Evolutionary conservation across 129 eudicot genomes (phyloP), one percentile per base, ranked within the genome.

Genomic region (Lactuca saligna): DNA sequence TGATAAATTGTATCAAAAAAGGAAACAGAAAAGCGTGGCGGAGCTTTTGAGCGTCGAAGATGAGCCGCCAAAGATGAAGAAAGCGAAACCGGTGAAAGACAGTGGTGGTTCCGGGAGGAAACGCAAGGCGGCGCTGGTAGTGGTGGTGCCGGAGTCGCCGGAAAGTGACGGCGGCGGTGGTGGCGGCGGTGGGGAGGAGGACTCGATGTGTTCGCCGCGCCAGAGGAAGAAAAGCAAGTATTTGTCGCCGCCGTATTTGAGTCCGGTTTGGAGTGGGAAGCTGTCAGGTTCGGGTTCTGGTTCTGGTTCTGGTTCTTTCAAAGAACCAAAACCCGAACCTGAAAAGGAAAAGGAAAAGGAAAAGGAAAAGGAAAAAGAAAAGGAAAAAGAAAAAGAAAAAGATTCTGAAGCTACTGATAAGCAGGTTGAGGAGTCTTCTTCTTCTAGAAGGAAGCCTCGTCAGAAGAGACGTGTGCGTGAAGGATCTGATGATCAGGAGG

Each of bases 1-100:
- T 32, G 73, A 73, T 17, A 78, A 80, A 71, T n/a, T 38, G 46
- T 17, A 41, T 61, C 77, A 75, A 3, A 76, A 25, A 70, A 78
- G 86, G 84, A 89, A 86, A 82, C 63, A 77, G 78, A 89, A 78
- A 74, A 89, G 88, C 42, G 82, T 89, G 37, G 88, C 87, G 16
- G 88, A 81, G 20, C 73, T 85, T 37, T 64, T 85, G 85, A 78
- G 74, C 3, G 77, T 14, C 17, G 83, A 65, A 8, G 70, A 53
- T 4, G 82, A 66, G 6, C 58, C 60, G 0, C 58, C 60, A 0
- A 74, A 79, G 56, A 38, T 17, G 41, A 76, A 55, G 57, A 79
- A 74, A 44, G 56, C 32, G 61, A 75, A 77, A 54, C 14, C 44
- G n/a, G 54, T 56, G 35, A 69, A 79, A 66, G 79, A 68, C 57